phyloP scores from a whole-genome alignment of 2,329 filamentous ascomycete genomes.

The Monilinia laxa region DNA sequence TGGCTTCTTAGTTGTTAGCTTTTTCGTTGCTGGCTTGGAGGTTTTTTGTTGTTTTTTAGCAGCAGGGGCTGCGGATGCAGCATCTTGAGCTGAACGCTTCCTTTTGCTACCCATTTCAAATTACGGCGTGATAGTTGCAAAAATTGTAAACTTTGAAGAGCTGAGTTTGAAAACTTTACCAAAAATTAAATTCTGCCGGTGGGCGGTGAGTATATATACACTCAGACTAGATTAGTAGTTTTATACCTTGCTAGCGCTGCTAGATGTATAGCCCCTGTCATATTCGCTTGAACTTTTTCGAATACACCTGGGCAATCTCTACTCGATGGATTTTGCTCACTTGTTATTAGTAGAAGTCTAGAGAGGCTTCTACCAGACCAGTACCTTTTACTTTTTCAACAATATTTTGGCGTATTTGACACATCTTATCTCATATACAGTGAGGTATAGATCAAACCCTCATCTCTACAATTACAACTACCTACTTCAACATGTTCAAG shows the following conservation, averaged over 20 bases:
- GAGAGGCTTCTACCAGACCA: too few relatives aligned
- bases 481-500: too few relatives aligned
- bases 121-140: not conserved
- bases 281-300: too few relatives aligned
- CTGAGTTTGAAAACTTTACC: constrained; percentile 15
- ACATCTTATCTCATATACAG: too few relatives aligned
- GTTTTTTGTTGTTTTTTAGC: constrained; percentile 36
- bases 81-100: constrained; percentile 42
- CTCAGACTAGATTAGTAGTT: not conserved
- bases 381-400: too few relatives aligned
- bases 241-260: constrained; percentile 3
- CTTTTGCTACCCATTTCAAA: constrained; percentile 46
- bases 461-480: too few relatives aligned
- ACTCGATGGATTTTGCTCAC: too few relatives aligned
- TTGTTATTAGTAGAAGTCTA: too few relatives aligned
- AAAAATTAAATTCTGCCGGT: constrained; percentile 23
- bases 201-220: not conserved
- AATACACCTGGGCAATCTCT: too few relatives aligned
- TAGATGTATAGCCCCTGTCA: not conserved
- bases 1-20: constrained; percentile 24
- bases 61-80: constrained; percentile 27
- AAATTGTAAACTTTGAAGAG: constrained; percentile 2
- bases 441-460: too few relatives aligned
- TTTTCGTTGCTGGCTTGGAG: constrained; percentile 12
- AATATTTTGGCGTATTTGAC: too few relatives aligned